Conservation (phyloP, 352 stramenopile genomes). For the Phytophthora pisi region DNA sequence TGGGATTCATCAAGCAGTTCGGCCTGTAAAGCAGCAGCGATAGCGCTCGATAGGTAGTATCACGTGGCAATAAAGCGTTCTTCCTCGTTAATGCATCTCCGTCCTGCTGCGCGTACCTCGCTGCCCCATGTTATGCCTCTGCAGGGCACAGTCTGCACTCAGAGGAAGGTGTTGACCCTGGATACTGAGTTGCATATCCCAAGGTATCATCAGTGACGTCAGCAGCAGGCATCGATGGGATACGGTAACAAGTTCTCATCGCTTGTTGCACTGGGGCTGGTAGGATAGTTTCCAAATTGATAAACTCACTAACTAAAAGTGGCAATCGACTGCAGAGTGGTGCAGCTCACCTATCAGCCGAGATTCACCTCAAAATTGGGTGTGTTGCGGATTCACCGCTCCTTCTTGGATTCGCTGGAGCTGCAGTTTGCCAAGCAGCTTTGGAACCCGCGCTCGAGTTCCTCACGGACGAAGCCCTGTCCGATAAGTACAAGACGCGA, state of each 20-base stretch:
- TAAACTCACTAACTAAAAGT: conserved; percentile 22
- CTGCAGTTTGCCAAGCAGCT: conserved; percentile 37
- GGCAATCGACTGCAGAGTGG: neutral
- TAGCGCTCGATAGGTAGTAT: conserved; percentile 15
- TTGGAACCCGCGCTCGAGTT: conserved; percentile 55
- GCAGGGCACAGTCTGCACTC: too few relatives aligned
- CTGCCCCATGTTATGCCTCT: neutral
- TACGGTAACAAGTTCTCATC: neutral
- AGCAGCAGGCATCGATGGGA: conserved; percentile 2
- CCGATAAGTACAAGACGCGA: conserved; percentile 74
- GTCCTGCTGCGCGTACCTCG: neutral
- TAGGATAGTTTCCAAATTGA: conserved; percentile 5
- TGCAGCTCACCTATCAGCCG: neutral
- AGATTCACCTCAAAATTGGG: conserved; percentile 10
- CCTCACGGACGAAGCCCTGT: conserved; percentile 48
- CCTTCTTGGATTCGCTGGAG: conserved; percentile 39
- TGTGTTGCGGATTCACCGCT: conserved; percentile 24
- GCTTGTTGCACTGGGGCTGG: neutral
- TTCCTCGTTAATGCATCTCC: neutral
- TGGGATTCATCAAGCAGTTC: conserved; percentile 36
- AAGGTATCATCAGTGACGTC: conserved; percentile 7
- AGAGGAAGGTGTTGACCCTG: neutral
- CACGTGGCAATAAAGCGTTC: conserved; percentile 8
- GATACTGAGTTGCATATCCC: neutral
- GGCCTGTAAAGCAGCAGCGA: conserved; percentile 23